Evolutionary conservation across 2,329 filamentous ascomycete species (phyloP), one percentile per base, ranked within the genome.

Genomic region (Cladosporium sp.): DNA sequence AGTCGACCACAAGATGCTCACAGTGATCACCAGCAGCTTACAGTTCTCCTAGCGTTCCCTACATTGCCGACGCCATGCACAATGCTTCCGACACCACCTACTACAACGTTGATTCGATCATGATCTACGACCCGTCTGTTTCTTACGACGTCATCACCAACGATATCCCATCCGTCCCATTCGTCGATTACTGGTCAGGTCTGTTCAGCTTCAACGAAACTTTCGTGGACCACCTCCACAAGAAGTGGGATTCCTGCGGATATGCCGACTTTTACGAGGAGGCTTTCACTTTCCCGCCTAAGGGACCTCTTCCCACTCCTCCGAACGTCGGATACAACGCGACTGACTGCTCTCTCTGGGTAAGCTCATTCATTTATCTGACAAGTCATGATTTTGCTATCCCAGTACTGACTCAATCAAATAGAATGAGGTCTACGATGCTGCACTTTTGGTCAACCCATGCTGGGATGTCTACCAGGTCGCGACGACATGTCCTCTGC

Each of bases 381-480:
- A 23, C 12, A 53, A 21, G 12, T 31, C 14, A 16, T 53, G 10
- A 11, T 31, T 5, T 18, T 11, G 10, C 16, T 6, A 57, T 23
- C 21, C 6, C 5, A 37, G 10, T 40, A 28, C 55, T 57, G 55
- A 57, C 55, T 16, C 12, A 18, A 57, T 5, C 7, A 10, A 26
- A 6, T 90, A 84, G 71, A 76, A 83, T 65, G 79, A 84, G 26
- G 84, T 91, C 33, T 80, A 80, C 70, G 69, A 81, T 0, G 88
- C 86, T 33, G 83, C 84, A 8, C 68, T 81, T 5, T 73, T 80
- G 1, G 77, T 86, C 37, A 95, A 95, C 78, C 91, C 91, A 0
- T 95, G 92, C 80, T 96, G 90, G 78, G 87, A 92, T 75, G 80
- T 91, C 12, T 95, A 94, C 78, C 86, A 90, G 60, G 85, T 94